Percentiles rank a stretch among this genome's conserved stretches.
Evolutionary conservation across 2,329 filamentous ascomycete genomes (phyloP).

Genomic region (Orbilia blumenaviensis): DNA sequence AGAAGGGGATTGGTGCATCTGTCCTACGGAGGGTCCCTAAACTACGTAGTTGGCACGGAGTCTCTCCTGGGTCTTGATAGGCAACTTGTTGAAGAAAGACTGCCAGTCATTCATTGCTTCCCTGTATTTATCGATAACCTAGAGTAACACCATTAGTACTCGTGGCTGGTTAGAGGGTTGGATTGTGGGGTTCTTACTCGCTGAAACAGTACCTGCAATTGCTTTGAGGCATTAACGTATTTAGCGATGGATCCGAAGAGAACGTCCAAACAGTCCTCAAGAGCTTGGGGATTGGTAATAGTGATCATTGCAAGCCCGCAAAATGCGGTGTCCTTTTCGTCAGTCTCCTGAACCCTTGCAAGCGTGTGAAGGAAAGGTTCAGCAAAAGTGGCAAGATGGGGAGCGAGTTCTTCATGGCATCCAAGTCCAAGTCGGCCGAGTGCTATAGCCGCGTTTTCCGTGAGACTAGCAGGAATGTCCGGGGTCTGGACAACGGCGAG

Average conservation of each 20-base stretch:
- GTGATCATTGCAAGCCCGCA: constrained; percentile 88
- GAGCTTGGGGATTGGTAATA: constrained; percentile 84
- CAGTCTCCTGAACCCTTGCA: constrained; percentile 82
- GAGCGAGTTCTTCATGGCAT: constrained; percentile 78
- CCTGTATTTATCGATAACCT: constrained; percentile 39
- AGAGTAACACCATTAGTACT: constrained; percentile 7
- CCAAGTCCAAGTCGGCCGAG: constrained; percentile 85
- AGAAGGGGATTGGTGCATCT: not conserved
- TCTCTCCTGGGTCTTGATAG: constrained; percentile 13
- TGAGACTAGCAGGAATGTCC: constrained; percentile 83
- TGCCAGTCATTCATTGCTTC: constrained; percentile 7
- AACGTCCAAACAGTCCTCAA: constrained; percentile 83
- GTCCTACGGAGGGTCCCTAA: not conserved
- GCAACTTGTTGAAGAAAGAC: not conserved
- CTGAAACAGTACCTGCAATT: constrained; percentile 77
- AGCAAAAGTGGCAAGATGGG: constrained; percentile 81
- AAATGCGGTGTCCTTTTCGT: constrained; percentile 94
- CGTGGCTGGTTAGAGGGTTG: not conserved
- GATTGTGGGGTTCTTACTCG: constrained; percentile 67
- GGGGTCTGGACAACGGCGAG: constrained; percentile 85
- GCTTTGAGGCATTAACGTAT: constrained; percentile 75
- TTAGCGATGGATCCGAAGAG: constrained; percentile 86
- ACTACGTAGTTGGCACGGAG: constrained; percentile 18
- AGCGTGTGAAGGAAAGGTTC: constrained; percentile 83
- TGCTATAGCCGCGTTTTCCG: constrained; percentile 93